A percentile compares a stretch with the other conserved stretches of the same genome.
Conservation (phyloP, 2,329 filamentous ascomycete genomes). For the Diplodia corticola region DNA sequence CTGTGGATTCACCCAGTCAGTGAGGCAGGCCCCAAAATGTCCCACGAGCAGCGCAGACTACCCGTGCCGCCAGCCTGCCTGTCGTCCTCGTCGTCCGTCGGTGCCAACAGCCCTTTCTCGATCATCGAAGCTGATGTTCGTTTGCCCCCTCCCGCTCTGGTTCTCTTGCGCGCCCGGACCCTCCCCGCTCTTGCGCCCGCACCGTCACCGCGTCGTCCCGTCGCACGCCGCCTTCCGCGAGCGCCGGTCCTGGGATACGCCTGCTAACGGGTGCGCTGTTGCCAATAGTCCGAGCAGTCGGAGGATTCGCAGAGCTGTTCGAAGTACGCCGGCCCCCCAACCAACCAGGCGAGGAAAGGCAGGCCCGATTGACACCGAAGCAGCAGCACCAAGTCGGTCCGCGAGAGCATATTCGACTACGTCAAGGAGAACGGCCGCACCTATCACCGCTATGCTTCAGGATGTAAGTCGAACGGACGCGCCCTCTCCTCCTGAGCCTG, state of each 20-base stretch:
- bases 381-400: conserved; percentile 36
- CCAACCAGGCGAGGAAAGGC: background rate
- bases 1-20: conserved; percentile 9
- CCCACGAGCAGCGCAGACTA: conserved; percentile 18
- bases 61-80: conserved; percentile 5
- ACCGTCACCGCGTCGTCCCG: conserved; percentile 13
- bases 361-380: conserved; percentile 1
- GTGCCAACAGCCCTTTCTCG: conserved; percentile 12
- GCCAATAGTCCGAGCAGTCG: conserved; percentile 12
- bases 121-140: conserved; percentile 22
- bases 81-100: conserved; percentile 8
- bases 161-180: background rate
- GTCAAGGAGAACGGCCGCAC: conserved; percentile 44
- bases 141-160: background rate
- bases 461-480: conserved; percentile 35
- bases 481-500: background rate
- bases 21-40: conserved; percentile 15
- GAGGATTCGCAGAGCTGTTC: conserved; percentile 5
- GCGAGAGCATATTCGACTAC: conserved; percentile 42
- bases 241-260: conserved; percentile 3
- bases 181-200: conserved; percentile 14
- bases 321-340: background rate
- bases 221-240: conserved; percentile 12
- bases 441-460: conserved; percentile 43
- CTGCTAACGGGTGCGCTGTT: conserved; percentile 7